These are phyloP conservation scores for Quercus glauca DNA, from an alignment of 306 rosid species.

Conservation along the genomic window DNA sequence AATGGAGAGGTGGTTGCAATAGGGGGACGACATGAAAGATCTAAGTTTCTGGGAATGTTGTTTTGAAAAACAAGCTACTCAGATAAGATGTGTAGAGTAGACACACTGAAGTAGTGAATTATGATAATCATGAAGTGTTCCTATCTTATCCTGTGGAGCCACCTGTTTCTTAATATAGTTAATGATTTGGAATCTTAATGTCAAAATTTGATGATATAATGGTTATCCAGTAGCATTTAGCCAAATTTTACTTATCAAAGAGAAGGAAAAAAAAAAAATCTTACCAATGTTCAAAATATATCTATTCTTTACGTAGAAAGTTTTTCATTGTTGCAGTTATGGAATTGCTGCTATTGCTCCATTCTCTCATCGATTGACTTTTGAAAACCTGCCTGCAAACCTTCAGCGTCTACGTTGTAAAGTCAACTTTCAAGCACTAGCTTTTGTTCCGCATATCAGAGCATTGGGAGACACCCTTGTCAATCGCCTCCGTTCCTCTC, in stretches of 20 bases:
- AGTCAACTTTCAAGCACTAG: constrained; percentile 90
- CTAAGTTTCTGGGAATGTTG: not conserved
- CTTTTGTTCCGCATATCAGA: constrained; percentile 83
- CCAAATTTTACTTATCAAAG: not conserved
- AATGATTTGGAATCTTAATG: not conserved
- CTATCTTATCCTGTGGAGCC: too few species aligned
- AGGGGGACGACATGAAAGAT: not conserved
- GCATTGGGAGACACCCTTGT: constrained; percentile 81
- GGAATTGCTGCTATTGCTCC: constrained; percentile 94
- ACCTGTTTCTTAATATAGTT: not conserved
- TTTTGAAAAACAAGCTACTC: not conserved
- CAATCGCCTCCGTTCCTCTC: constrained; percentile 68
- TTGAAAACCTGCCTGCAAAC: constrained; percentile 82
- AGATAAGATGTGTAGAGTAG: not conserved
- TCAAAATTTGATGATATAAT: not conserved
- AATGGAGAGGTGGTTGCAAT: not conserved
- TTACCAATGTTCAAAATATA: too few species aligned
- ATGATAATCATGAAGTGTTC: too few species aligned
- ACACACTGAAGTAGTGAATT: too few species aligned
- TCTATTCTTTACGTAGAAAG: constrained; percentile 3
- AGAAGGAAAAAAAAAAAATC: too few species aligned
- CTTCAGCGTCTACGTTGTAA: constrained; percentile 86
- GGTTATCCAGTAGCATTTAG: not conserved
- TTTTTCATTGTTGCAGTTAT: constrained; percentile 41
- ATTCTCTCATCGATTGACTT: constrained; percentile 88